phyloP scores from a whole-genome alignment of 208 protist species.

The Acanthamoeba lenticulata region DNA sequence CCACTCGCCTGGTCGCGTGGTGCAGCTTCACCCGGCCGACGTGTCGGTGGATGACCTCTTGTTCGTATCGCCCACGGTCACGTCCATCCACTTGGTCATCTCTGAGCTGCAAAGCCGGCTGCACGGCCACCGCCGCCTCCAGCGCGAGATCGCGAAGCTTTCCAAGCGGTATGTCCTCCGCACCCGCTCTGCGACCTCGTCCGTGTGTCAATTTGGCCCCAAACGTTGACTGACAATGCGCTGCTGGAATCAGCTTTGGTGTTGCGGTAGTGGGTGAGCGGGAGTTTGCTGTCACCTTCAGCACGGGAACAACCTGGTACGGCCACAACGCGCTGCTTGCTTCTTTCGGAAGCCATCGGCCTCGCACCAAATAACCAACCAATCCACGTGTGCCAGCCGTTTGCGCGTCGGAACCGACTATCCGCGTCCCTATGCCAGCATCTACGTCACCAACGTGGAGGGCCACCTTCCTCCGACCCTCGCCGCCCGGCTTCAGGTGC shows the following conservation, averaged over 20 bases:
- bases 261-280: neutral
- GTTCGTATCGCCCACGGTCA: neutral
- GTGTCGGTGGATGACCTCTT: conserved; percentile 33
- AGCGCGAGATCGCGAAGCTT: conserved; percentile 10
- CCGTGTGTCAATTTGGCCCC: neutral
- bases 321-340: too few species aligned
- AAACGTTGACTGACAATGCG: neutral
- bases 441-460: neutral
- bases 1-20: neutral
- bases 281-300: conserved; percentile 1
- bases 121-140: neutral
- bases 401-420: neutral
- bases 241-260: neutral
- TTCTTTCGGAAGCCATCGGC: too few species aligned
- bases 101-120: neutral
- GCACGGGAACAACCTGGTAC: neutral
- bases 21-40: neutral
- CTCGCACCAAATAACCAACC: too few species aligned
- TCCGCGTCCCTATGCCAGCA: neutral
- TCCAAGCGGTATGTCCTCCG: neutral
- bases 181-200: neutral
- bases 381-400: neutral
- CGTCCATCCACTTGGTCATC: neutral
- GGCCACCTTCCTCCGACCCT: neutral
- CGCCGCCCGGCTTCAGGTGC: neutral